Base-by-base conservation (phyloP, 1,139 yeast genomes). In the Spathaspora jeffriesii region DNA sequence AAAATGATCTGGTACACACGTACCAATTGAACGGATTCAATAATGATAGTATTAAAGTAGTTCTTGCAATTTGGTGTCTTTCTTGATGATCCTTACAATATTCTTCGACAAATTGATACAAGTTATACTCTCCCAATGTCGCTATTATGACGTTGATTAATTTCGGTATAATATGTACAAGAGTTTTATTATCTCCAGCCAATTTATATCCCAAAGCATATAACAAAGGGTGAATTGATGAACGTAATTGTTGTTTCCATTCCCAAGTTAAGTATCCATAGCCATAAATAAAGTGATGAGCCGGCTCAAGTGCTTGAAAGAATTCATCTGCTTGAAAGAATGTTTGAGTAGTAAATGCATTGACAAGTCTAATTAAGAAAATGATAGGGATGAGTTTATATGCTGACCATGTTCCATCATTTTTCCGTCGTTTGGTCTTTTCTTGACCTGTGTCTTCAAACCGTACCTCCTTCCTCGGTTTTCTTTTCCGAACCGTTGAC, bases 271-370 rank as follows among this genome's bases (percentile, higher is more conserved):
- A 62, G 57, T 84, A 82, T 0, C 99, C 99, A 52, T 84, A 86
- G 1, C 95, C 93, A 63, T 77, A 91, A 0, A 85, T 85, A 23
- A 76, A 68, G 10, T 61, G 52, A 64, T 92, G 97, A 0, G 99
- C 99, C 0, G 97, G 97, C 60, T 95, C 99, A 41, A 95, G 69
- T 0, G 93, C 76, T 65, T 95, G 99, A 82, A 86, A 95, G 68
- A 77, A 95, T 64, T 95, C 99, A 64, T 95, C 99, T 0, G 99
- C 95, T 64, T 95, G 99, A 68, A 93, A 93, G 61, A 83, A 95
- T 0, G 98, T 90, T 49, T 64, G 64, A 5, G 82, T 78, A 0
- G 82, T 63, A 22, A 88, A 62, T 0, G 96, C 79, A 64, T 91
- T 91, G 57, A 81, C 32, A 5, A 86, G 53, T 31, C 59, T 43